Percentiles rank a stretch among this genome's conserved stretches.
Evolutionary conservation across 352 stramenopile species (phyloP).

Genomic region (Globisporangium cystogenes): DNA sequence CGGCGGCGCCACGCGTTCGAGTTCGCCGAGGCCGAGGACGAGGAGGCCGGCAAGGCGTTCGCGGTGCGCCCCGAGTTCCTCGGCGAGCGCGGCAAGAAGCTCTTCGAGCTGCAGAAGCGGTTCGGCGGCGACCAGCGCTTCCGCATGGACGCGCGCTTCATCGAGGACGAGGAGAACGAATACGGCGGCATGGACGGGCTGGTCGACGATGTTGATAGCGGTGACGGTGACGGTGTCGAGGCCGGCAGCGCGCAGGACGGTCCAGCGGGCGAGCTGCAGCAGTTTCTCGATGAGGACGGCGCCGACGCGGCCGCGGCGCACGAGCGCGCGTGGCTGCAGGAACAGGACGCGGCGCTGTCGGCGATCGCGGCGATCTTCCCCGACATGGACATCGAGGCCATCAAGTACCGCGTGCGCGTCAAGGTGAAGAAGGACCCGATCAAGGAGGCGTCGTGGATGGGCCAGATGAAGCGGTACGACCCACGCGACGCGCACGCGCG

Average conservation of each 20-base stretch:
- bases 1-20: constrained; percentile 5
- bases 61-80: constrained; percentile 68
- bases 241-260: constrained; percentile 16
- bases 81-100: constrained; percentile 54
- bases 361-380: constrained; percentile 58
- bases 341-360: constrained; percentile 47
- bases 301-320: constrained; percentile 23
- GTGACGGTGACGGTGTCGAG: constrained; percentile 1
- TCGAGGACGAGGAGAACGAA: constrained; percentile 61
- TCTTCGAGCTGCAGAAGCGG: constrained; percentile 82
- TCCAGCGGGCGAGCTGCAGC: constrained; percentile 27
- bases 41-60: constrained; percentile 37
- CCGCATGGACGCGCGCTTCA: constrained; percentile 69
- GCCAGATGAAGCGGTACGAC: constrained; percentile 64
- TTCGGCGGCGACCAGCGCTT: constrained; percentile 77
- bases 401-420: constrained; percentile 42
- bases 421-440: constrained; percentile 49
- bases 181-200: constrained; percentile 38
- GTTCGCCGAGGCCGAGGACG: constrained; percentile 22
- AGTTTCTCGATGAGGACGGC: constrained; percentile 42
- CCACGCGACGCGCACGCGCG: constrained; percentile 34
- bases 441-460: constrained; percentile 79
- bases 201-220: constrained; percentile 19
- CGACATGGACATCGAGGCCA: constrained; percentile 57
- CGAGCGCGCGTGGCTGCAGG: constrained; percentile 35